Base-by-base conservation (phyloP, 495 filamentous ascomycete species). In the Hypoxylon subgilvum region DNA sequence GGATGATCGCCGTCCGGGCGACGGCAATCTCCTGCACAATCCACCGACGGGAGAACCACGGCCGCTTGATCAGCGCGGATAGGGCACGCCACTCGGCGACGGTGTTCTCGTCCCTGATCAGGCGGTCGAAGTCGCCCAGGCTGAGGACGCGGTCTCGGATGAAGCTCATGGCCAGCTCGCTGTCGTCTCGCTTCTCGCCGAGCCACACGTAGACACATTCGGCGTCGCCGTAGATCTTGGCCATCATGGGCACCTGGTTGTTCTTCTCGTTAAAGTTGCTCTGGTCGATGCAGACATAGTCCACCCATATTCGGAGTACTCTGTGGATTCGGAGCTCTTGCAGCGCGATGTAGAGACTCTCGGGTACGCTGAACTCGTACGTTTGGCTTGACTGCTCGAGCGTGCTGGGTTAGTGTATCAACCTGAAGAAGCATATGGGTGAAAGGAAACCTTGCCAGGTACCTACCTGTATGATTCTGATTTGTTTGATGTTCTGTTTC, bases 11-110 rank as follows among this genome's bases (percentile, higher is more conserved):
- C 3, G 49, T 46, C 16, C 59, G 55, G 1, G 73, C 64, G 21
- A 76, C 45, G 3, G 73, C 70, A 12, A 76, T 63, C 34, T 77
- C 74, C 48, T 77, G 73, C 4, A 75, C 57, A 14, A 71, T 67
- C 71, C 71, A 74, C 1, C 69, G 63, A 9, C 71, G 58, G 25
- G 65, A 68, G 22, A 74, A 74, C 68, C 67, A 71, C 7, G 39
- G 23, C 21, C 68, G 46, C 18, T 49, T 62, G 65, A 74, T 74
- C 2, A 74, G 47, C 13, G 57, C 47, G 6, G 66, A 49, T 12
- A 74, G 31, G 27, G 48, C 56, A 1, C 39, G 38, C 67, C 69
- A 69, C 35, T 66, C 44, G 8, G 40, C 39, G 12, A 65, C 54
- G 18, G 51, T 30, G 6, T 44, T 14, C 3, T 48, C 25, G 7